Percentiles rank a stretch among this genome's conserved stretches.
Conservation (phyloP, 495 filamentous ascomycete species). For the Ramalina peruviana region DNA sequence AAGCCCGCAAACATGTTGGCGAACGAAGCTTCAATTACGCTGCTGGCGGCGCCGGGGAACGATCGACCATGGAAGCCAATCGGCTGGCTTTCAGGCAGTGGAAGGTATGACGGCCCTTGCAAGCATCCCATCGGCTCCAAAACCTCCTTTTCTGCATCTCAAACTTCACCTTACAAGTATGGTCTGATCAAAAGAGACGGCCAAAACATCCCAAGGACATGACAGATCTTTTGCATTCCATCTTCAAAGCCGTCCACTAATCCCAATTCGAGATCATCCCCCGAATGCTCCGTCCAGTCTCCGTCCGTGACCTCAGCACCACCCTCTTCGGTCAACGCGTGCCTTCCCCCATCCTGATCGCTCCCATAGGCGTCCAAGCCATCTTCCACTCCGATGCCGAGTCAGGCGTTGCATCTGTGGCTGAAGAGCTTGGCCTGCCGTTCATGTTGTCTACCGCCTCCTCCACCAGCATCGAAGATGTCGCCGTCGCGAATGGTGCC, state of each 20-base stretch:
- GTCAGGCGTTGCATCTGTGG: conserved; percentile 36
- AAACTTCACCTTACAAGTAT: too few species aligned
- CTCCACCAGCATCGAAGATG: conserved; percentile 28
- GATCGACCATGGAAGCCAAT: conserved; percentile 52
- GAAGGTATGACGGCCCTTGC: conserved; percentile 27
- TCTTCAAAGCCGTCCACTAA: background rate
- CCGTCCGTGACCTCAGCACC: conserved; percentile 35
- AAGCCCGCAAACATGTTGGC: conserved; percentile 35
- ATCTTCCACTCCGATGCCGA: conserved; percentile 45
- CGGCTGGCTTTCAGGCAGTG: conserved; percentile 50
- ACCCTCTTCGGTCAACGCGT: conserved; percentile 44
- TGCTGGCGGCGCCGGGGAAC: conserved; percentile 49
- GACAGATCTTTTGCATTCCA: too few species aligned
- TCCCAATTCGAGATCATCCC: conserved; percentile 19
- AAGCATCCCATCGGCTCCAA: too few species aligned
- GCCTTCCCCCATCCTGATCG: conserved; percentile 38
- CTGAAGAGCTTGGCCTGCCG: conserved; percentile 36
- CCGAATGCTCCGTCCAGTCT: conserved; percentile 27
- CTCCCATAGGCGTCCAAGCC: conserved; percentile 44
- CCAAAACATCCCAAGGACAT: too few species aligned
- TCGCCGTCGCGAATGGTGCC: conserved; percentile 22
- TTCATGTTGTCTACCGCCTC: conserved; percentile 39
- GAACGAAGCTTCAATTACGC: conserved; percentile 44
- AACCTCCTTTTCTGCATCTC: background rate
- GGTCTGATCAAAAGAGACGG: too few species aligned